These are phyloP conservation scores for Dactylellina parvicollis DNA, from an alignment of 2,329 filamentous ascomycete species.

Conservation along the genomic window DNA sequence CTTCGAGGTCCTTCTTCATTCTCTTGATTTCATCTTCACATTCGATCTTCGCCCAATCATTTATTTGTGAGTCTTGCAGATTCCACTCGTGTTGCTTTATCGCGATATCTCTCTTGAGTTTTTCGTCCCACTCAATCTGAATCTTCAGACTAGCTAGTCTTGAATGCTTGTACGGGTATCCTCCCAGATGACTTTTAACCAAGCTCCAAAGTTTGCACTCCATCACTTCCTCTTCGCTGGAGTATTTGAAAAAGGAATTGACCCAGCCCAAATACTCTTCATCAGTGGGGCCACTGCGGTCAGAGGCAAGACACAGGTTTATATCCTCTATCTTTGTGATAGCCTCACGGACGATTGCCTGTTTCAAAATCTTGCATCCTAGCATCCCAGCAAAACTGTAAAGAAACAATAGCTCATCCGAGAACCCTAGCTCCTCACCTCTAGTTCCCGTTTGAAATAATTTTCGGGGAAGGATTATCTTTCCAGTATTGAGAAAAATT, in stretches of 20 bases:
- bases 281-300: too few relatives aligned
- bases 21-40: not conserved
- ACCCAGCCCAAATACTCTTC: too few relatives aligned
- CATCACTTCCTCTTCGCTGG: slow-evolving; percentile 1
- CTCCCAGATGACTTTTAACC: not conserved
- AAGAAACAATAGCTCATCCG: slow-evolving; percentile 9
- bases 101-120: not conserved
- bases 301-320: too few relatives aligned
- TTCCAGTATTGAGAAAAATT: slow-evolving; percentile 14
- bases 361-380: not conserved
- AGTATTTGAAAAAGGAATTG: too few relatives aligned
- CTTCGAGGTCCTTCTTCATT: not conserved
- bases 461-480: not conserved
- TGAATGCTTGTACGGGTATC: not conserved
- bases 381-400: slow-evolving; percentile 10
- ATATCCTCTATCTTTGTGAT: too few relatives aligned
- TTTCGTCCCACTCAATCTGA: slow-evolving; percentile 7
- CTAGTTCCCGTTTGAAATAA: not conserved
- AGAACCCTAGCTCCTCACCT: not conserved
- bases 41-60: not conserved
- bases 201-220: slow-evolving; percentile 17
- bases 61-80: not conserved
- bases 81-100: not conserved
- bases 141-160: not conserved
- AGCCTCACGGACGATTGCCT: too few relatives aligned